phyloP scores from a whole-genome alignment of 495 filamentous ascomycete genomes.

The Massariosphaeria phaeospora region DNA sequence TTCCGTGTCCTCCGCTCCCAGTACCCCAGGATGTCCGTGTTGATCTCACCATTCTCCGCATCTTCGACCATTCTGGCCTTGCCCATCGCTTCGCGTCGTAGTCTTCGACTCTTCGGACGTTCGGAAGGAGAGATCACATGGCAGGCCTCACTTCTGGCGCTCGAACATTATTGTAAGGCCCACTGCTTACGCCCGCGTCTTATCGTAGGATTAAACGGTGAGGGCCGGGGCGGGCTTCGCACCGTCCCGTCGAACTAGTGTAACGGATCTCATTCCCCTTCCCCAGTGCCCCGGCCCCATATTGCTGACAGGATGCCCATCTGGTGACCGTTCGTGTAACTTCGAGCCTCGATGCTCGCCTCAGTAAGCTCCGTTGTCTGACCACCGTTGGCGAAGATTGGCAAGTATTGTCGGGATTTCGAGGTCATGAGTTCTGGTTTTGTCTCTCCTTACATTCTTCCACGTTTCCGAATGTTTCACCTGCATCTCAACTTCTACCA shows the following conservation, averaged over 20 bases:
- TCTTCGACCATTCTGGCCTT: neutral
- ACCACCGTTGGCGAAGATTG: neutral
- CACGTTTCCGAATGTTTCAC: slow-evolving; percentile 2
- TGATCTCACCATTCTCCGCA: neutral
- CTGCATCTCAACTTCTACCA: neutral
- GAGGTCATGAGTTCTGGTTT: neutral
- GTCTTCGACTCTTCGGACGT: neutral
- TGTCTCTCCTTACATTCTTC: neutral
- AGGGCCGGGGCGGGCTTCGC: slow-evolving; percentile 2
- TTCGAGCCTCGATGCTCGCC: neutral
- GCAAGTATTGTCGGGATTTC: neutral
- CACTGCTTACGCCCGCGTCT: neutral
- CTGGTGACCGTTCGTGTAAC: neutral
- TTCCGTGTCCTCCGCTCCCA: slow-evolving; percentile 21
- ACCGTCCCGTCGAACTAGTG: slow-evolving; percentile 6
- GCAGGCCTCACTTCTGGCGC: neutral
- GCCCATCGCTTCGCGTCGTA: neutral
- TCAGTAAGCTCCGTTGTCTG: neutral
- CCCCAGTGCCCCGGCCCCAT: slow-evolving; percentile 7
- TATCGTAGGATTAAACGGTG: slow-evolving; percentile 3
- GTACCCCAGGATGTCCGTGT: slow-evolving; percentile 23
- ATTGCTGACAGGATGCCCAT: slow-evolving; percentile 11
- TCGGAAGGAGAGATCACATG: neutral
- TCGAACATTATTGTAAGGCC: neutral
- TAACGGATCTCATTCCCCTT: slow-evolving; percentile 8